Evolutionary conservation across 148 eudicot species (phyloP).

Genomic region (Tetragonia tetragonoides): DNA sequence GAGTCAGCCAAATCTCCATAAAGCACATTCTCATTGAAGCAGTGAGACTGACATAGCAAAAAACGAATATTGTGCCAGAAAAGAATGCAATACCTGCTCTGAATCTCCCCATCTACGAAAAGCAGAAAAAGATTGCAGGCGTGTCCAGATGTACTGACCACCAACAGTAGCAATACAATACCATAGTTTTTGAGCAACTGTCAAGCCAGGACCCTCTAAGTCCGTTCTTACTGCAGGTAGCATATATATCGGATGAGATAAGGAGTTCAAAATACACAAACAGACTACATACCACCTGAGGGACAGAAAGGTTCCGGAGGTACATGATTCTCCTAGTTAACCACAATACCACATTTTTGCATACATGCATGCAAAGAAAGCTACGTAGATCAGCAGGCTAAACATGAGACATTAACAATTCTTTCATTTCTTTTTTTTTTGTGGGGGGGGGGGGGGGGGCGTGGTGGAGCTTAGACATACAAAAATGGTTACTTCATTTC

Average conservation of each 20-base stretch:
- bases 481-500: neutral
- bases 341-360: too few relatives aligned
- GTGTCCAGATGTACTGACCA: conserved; percentile 90
- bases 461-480: neutral
- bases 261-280: neutral
- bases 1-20: neutral
- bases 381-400: neutral
- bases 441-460: too few relatives aligned
- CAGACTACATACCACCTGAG: neutral
- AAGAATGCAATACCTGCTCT: conserved; percentile 65
- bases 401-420: too few relatives aligned
- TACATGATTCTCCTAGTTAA: neutral
- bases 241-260: conserved; percentile 14
- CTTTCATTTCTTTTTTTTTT: too few relatives aligned
- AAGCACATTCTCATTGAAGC: neutral
- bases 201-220: conserved; percentile 93
- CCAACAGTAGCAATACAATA: conserved; percentile 93
- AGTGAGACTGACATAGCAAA: neutral
- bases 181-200: conserved; percentile 84
- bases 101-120: conserved; percentile 97
- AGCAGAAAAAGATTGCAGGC: conserved; percentile 89
- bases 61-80: neutral
- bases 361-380: too few relatives aligned
- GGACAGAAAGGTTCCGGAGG: neutral
- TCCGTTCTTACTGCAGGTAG: conserved; percentile 70